Base-by-base conservation (phyloP, 1,284 basidiomycete species). In the Butyriboletus pseudospeciosus region DNA sequence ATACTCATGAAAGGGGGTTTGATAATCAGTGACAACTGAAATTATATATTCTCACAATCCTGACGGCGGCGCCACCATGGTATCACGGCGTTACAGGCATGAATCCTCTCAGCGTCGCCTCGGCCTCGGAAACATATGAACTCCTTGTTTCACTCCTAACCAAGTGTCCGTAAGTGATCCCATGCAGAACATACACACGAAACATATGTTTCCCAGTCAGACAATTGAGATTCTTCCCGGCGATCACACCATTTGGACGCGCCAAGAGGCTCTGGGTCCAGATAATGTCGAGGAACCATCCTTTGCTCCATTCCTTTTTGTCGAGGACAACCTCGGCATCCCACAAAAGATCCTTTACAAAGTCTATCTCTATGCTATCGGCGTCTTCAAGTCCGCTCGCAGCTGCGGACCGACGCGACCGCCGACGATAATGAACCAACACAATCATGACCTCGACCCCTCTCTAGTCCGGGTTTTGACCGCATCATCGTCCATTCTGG, bases 241-340 rank as follows among this genome's bases (percentile, higher is more conserved):
- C 6, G 62, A 69, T 49, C 51, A 48, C 1, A 47, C 52, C 37
- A 30, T 49, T 26, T 69, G 66, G 62, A 52, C 20, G 28, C 47
- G 36, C 14, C 14, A 48, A 16, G 46, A 49, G 17, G 20, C 20
- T 20, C 20, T 20, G 20, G 35, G 50, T 32, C 34, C 45, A 39
- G 43, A 51, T 6, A 48, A 41, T 20, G 42, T 42, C 13, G 54
- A 49, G 3, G 52, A 51, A n/a, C 38, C 46, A 4, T 51, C 50
- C 6, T 55, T 56, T 44, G 6, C 43, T 34, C 83, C 84, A 5
- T 86, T 84, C 64, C 64, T 87, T 14, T 73, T 80, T 54, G 56
- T 75, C 17, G 80, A 85, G 44, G 75, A 76, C 10, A 76, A 88
- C 54, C 76, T 88, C n/a, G 86, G 86, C 0, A 70, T 88, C 28